Conservation (phyloP, 75 land plant species). For the Selaginella tamariscina region DNA sequence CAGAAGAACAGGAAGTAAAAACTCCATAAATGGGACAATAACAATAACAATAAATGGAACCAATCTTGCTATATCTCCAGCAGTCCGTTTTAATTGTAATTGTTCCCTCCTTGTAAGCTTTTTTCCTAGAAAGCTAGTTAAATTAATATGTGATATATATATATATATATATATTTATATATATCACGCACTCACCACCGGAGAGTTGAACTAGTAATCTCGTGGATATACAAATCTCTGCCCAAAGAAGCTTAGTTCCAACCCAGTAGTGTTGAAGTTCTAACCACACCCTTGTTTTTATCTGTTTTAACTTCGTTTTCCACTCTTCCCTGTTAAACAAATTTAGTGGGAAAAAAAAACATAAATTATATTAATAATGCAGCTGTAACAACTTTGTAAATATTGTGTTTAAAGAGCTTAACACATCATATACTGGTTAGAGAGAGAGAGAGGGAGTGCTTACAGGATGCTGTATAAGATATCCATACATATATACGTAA, state of each 20-base stretch:
- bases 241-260: slow-evolving; percentile 87
- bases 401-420: too few relatives aligned
- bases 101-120: slow-evolving; percentile 79
- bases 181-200: too few relatives aligned
- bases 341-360: neutral
- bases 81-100: slow-evolving; percentile 83
- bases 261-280: slow-evolving; percentile 87
- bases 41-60: slow-evolving; percentile 93
- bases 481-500: too few relatives aligned
- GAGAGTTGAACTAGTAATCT: slow-evolving; percentile 76
- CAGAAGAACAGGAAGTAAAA: slow-evolving; percentile 79
- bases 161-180: too few relatives aligned
- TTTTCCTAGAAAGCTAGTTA: too few relatives aligned
- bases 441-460: too few relatives aligned
- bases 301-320: slow-evolving; percentile 57
- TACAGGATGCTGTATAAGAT: too few relatives aligned
- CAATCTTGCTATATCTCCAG: slow-evolving; percentile 88
- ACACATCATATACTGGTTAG: too few relatives aligned
- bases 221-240: slow-evolving; percentile 72
- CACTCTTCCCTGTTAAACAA: slow-evolving; percentile 70
- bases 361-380: neutral
- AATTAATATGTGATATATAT: too few relatives aligned
- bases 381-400: neutral
- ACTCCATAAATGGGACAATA: slow-evolving; percentile 97
- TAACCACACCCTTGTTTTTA: slow-evolving; percentile 55